Conservation (phyloP, 371 early-diverging fungal species). For the Haplosporangium sp. region DNA sequence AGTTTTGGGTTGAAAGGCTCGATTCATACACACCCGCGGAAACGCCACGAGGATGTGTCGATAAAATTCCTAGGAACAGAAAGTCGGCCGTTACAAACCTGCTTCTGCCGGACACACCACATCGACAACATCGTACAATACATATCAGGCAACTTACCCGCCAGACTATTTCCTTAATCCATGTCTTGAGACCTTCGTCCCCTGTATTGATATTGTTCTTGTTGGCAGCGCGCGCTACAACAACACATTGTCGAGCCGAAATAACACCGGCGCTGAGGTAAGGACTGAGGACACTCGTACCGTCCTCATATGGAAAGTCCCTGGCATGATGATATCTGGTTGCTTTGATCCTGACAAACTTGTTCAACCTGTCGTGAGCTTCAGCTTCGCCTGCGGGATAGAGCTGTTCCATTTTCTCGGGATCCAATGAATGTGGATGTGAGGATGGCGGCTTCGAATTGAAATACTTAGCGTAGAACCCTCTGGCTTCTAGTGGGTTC, state of each 20-base stretch:
- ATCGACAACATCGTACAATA: not conserved
- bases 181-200: constrained; percentile 57
- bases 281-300: constrained; percentile 49
- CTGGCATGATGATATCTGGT: constrained; percentile 39
- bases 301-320: constrained; percentile 37
- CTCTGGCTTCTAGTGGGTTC: constrained; percentile 22
- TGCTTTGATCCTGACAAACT: constrained; percentile 31
- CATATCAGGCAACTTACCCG: constrained; percentile 34
- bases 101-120: too few relatives aligned
- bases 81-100: not conserved
- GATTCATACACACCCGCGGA: constrained; percentile 67
- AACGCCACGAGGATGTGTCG: constrained; percentile 66
- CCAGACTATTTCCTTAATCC: constrained; percentile 68
- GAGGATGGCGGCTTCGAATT: constrained; percentile 56
- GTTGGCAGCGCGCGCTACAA: constrained; percentile 57
- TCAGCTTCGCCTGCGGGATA: constrained; percentile 58
- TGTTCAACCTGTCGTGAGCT: constrained; percentile 37
- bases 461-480: constrained; percentile 20
- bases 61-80: constrained; percentile 64
- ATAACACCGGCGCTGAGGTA: constrained; percentile 61
- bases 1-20: constrained; percentile 66
- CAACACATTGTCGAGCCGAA: constrained; percentile 60
- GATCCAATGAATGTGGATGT: constrained; percentile 43
- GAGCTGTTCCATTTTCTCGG: constrained; percentile 13
- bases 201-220: constrained; percentile 57